Base-by-base conservation (phyloP, 2,329 filamentous ascomycete species). In the Claviceps africana region DNA sequence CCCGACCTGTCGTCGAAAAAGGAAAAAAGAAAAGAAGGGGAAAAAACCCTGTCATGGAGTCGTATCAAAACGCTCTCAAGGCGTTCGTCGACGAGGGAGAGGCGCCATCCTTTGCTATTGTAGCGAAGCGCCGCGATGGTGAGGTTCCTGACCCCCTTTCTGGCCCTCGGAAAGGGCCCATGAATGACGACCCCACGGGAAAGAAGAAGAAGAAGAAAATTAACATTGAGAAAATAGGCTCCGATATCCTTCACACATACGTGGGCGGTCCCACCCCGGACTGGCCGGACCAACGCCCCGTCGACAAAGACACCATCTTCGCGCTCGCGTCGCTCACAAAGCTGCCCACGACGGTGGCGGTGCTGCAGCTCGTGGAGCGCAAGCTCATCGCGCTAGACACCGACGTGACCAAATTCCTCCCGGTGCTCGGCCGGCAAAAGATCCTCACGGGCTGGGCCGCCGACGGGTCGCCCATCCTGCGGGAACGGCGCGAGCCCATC, bases 361-460 rank as follows among this genome's bases (percentile, higher is more conserved):
- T 70, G 1, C 58, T 82, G n/a, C 74, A 79, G 53, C 71, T 74
- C 46, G 74, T 81, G 2, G 77, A 81, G 37, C 67, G 72, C 10
- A 43, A 43, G 9, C 40, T 43, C 10, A 43, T 43, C 40, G 4
- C 39, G 5, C 21, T 43, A 19, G 21, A 43, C 11, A 13, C 19
- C 4, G 40, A 43, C 40, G 40, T 43, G 4, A 22, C 19, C 21
- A 9, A 9, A 10, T 7, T 75, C 75, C 0, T 60, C 73, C 0
- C 58, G 80, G 0, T 60, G 59, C 1, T 64, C 81, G 0, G 68
- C 72, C 9, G 70, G 69, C 2, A 72, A 78, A 51, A 72, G 10
- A 67, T 82, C 25, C 56, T 82, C 3, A 70, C 65, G 0, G 72
- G 71, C 2, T 77, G 74, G 54, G 62, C 68, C 11, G 67, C 70